Evolutionary conservation across 2,329 filamentous ascomycete genomes (phyloP).

Genomic region (Ophiostoma piceae): DNA sequence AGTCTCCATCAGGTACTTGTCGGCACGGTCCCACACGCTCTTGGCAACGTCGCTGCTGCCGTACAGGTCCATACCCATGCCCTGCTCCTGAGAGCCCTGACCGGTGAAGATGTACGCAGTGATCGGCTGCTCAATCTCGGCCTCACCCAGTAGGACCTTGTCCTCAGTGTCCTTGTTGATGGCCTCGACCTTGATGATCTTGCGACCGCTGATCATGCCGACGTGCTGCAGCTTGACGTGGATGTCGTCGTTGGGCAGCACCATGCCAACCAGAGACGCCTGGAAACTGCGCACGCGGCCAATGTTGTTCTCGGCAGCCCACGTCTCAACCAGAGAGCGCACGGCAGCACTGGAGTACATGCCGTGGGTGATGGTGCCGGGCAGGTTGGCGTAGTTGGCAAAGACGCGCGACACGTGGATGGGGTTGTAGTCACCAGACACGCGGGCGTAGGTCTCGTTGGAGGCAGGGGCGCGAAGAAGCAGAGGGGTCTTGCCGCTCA

Average conservation of each 20-base stretch:
- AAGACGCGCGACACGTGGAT: conserved; percentile 98
- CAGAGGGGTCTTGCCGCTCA: conserved; percentile 86
- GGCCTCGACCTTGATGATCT: conserved; percentile 98
- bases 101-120: conserved; percentile 98
- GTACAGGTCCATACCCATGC: conserved; percentile 99
- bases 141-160: conserved; percentile 90
- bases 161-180: conserved; percentile 94
- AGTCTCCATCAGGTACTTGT: conserved; percentile 97
- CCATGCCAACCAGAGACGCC: conserved; percentile 96
- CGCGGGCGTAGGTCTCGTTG: conserved; percentile 95
- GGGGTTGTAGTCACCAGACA: conserved; percentile 97
- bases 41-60: conserved; percentile 87
- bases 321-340: conserved; percentile 92
- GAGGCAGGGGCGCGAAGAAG: conserved; percentile 86
- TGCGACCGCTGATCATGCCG: conserved; percentile 95
- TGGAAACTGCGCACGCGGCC: conserved; percentile 97
- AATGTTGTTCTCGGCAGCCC: conserved; percentile 98
- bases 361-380: conserved; percentile 95
- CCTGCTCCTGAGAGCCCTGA: conserved; percentile 96
- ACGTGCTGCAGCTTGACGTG: conserved; percentile 93
- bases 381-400: conserved; percentile 88
- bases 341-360: conserved; percentile 99
- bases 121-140: conserved; percentile 94
- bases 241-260: conserved; percentile 91
- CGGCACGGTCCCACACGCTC: conserved; percentile 96